Evolutionary conservation across 148 eudicot genomes (phyloP), one percentile per base, ranked within the genome.

Genomic region (Nyssa sinensis): DNA sequence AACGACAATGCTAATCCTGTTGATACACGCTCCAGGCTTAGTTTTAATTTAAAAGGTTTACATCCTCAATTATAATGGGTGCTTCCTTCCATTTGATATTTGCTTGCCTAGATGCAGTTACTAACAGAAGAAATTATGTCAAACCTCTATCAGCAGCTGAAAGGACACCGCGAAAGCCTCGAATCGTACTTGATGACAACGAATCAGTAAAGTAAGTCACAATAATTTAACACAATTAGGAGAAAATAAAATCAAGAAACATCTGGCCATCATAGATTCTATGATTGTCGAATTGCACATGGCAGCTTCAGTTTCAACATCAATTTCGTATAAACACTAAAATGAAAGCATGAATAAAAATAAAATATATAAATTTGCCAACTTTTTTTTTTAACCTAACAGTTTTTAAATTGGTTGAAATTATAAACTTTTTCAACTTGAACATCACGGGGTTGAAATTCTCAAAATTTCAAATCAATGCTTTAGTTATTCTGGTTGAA

Each of bases 151-250:
- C 81, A 91, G 79, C 75, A 79, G 78, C 85, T 68, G 90, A 80
- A 24, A 83, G 58, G 76, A 73, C 88, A 33, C 75, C 80, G 0
- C 70, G 67, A 31, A 80, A 59, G 81, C 39, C 64, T 37, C 47
- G 25, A 27, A 33, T 47, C 37, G n/a, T 73, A 16, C 67, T 62
- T 13, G 87, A 84, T n/a, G 86, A 86, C 60, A 25, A 67, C 8
- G 88, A 78, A 69, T 77, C 79, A 13, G 66, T 84, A 74, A 88
- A 73, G 85, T 80, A 72, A 75, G 81, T 67, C 2, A 21, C 59
- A 55, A 24, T 19, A 55, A 55, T 21, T 53, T 16, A 16, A 53
- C n/a, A 53, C 24, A 19, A 21, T n/a, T 0, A 21, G 59, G 24
- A 37, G 24, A 55, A 55, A 55, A n/a, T n/a, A 19, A 55, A 19